Evolutionary conservation across 306 rosid species (phyloP).

Genomic region (Begonia masoniana): DNA sequence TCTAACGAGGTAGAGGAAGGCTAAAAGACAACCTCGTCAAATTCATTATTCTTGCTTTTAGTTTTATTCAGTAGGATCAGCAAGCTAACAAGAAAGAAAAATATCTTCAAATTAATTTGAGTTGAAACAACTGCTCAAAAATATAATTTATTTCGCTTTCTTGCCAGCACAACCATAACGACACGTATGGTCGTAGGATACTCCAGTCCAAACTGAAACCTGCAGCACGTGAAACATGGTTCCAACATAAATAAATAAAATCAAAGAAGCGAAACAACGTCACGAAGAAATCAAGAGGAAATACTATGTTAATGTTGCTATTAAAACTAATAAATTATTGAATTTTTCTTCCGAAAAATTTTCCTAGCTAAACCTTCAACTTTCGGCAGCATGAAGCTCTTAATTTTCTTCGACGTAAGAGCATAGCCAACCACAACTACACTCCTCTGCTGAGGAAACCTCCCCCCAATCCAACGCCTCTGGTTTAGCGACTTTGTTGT

Average conservation of each 20-base stretch:
- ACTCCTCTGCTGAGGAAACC: slow-evolving; percentile 29
- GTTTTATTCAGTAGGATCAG: too few species aligned
- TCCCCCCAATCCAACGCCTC: slow-evolving; percentile 12
- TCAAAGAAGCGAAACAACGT: not conserved
- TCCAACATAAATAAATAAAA: not conserved
- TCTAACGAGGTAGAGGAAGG: too few species aligned
- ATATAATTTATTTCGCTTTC: slow-evolving; percentile 19
- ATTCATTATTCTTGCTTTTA: too few species aligned
- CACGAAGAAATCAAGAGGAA: not conserved
- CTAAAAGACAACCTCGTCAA: too few species aligned
- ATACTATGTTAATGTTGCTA: too few species aligned
- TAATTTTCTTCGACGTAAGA: slow-evolving; percentile 78
- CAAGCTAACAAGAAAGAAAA: too few species aligned
- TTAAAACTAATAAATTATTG: too few species aligned
- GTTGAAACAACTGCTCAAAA: not conserved
- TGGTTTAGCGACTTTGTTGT: not conserved
- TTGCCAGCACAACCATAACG: slow-evolving; percentile 35
- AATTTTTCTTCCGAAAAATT: not conserved
- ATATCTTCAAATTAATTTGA: too few species aligned
- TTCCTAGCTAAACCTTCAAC: slow-evolving; percentile 85
- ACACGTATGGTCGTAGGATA: slow-evolving; percentile 15
- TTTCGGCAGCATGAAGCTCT: slow-evolving; percentile 89
- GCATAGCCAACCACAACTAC: slow-evolving; percentile 71
- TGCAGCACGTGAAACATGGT: too few species aligned
- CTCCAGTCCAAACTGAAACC: slow-evolving; percentile 1